Conservation (phyloP, 306 rosid genomes). For the Pachyrhizus erosus region DNA sequence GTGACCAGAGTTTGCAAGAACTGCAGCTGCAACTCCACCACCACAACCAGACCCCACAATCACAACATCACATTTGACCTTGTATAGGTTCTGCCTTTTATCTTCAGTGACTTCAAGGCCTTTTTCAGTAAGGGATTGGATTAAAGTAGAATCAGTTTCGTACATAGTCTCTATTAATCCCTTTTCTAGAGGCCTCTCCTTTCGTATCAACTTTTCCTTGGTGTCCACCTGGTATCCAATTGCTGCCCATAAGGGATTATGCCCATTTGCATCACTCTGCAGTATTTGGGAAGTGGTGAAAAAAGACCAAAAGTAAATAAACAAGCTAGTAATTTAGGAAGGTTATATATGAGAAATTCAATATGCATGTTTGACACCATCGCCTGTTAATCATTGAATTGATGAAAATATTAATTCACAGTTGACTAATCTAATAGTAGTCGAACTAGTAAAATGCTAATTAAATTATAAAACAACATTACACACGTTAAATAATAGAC, state of each 20-base stretch:
- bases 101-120: constrained; percentile 74
- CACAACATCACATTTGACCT: constrained; percentile 87
- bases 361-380: not conserved
- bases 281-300: not conserved
- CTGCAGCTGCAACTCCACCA: constrained; percentile 97
- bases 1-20: constrained; percentile 79
- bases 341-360: not conserved
- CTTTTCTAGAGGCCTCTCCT: constrained; percentile 77
- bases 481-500: too few relatives aligned
- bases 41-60: constrained; percentile 93
- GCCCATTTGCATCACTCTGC: constrained; percentile 64
- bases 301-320: not conserved
- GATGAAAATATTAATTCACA: not conserved
- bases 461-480: not conserved
- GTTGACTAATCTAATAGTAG: not conserved
- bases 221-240: constrained; percentile 68
- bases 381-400: not conserved
- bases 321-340: not conserved
- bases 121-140: constrained; percentile 62
- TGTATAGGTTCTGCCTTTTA: constrained; percentile 48
- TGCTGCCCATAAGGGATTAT: constrained; percentile 75
- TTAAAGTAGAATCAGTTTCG: constrained; percentile 58
- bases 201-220: constrained; percentile 49
- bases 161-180: constrained; percentile 72
- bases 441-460: not conserved